Percentiles rank a stretch among this genome's conserved stretches.
Conservation (phyloP, 139 green algal species). For the Chara braunii region DNA sequence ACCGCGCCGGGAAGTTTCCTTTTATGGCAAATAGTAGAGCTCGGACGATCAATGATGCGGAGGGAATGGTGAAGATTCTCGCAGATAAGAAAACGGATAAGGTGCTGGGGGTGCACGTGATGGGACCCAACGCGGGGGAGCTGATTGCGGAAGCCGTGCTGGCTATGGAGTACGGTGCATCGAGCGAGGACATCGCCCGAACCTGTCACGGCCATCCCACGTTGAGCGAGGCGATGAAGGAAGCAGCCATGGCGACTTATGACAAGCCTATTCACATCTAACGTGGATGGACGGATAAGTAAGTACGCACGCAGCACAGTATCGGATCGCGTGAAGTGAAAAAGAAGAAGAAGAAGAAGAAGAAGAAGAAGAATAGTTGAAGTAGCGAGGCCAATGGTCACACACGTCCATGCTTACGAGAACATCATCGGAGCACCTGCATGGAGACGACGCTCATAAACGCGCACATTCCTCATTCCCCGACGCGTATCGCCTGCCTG, state of each 20-base stretch:
- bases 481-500: too few species aligned
- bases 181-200: slow-evolving; percentile 85
- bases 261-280: slow-evolving; percentile 92
- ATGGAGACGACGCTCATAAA: too few species aligned
- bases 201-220: slow-evolving; percentile 97
- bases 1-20: slow-evolving; percentile 87
- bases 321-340: too few species aligned
- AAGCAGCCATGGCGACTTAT: slow-evolving; percentile 77
- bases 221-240: slow-evolving; percentile 92
- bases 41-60: slow-evolving; percentile 71
- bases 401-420: too few species aligned
- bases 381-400: too few species aligned
- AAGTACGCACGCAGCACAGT: too few species aligned
- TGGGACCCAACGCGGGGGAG: slow-evolving; percentile 89
- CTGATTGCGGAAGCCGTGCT: slow-evolving; percentile 58
- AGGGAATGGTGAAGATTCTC: slow-evolving; percentile 85
- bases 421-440: too few species aligned
- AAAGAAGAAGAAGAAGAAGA: too few species aligned
- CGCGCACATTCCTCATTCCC: too few species aligned
- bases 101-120: slow-evolving; percentile 92
- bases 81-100: slow-evolving; percentile 81
- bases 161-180: slow-evolving; percentile 88
- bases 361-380: too few species aligned
- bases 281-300: too few species aligned
- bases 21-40: slow-evolving; percentile 96